These are phyloP conservation scores for Penicillium sp. DNA, from an alignment of 2,329 filamentous ascomycete species.

Conservation along the genomic window DNA sequence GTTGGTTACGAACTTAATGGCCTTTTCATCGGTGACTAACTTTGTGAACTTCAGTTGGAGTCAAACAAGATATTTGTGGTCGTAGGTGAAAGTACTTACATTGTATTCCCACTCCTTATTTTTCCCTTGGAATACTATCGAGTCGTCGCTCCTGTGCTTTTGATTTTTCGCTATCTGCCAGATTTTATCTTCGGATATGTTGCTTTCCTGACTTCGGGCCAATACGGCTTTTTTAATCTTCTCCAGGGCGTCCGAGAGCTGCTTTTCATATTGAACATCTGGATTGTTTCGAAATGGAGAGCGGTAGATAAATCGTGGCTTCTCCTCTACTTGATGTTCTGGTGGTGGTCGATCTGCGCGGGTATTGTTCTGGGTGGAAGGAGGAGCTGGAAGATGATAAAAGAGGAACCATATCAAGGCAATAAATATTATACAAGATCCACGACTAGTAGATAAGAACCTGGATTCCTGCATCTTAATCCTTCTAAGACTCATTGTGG, in stretches of 20 bases:
- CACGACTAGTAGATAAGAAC: constrained; percentile 15
- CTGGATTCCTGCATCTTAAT: not conserved
- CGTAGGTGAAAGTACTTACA: not conserved
- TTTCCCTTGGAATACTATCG: not conserved
- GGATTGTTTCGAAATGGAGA: not conserved
- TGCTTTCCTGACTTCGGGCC: not conserved
- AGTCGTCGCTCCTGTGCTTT: not conserved
- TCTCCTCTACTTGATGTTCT: constrained; percentile 11
- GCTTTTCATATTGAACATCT: not conserved
- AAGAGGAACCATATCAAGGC: not conserved
- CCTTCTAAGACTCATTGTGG: not conserved
- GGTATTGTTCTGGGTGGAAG: not conserved
- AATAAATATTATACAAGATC: constrained; percentile 26
- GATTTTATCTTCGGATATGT: not conserved
- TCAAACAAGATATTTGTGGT: not conserved
- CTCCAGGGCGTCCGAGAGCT: not conserved
- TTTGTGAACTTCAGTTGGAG: not conserved
- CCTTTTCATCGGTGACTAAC: constrained; percentile 2
- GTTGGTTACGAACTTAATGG: not conserved
- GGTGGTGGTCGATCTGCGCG: constrained; percentile 9
- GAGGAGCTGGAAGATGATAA: constrained; percentile 1
- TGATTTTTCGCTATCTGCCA: constrained; percentile 2
- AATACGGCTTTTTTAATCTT: not conserved
- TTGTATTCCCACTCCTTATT: not conserved
- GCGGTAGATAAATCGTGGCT: not conserved